A percentile compares a stretch with the other conserved stretches of the same genome.
Conservation (phyloP, 1,284 basidiomycete genomes). For the Pseudozyma hubeiensis region DNA sequence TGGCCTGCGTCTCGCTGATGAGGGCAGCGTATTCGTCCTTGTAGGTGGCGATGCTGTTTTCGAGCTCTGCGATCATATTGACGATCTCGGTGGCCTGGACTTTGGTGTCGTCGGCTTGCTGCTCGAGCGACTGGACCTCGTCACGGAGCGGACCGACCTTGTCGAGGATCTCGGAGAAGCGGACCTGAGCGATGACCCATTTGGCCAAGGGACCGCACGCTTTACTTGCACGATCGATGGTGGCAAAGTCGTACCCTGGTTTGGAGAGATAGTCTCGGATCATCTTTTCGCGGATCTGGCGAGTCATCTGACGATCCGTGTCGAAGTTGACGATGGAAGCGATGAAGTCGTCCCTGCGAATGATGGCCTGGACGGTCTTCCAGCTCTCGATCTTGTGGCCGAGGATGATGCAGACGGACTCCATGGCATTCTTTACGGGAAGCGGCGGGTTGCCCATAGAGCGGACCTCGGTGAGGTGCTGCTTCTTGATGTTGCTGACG, state of each 20-base stretch:
- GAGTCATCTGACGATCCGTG: conserved; percentile 90
- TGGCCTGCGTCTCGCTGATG: conserved; percentile 96
- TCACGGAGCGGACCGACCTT: conserved; percentile 95
- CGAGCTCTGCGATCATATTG: conserved; percentile 90
- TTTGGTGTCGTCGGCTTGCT: conserved; percentile 91
- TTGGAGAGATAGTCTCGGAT: conserved; percentile 91
- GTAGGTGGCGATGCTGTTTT: conserved; percentile 90
- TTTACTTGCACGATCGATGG: conserved; percentile 92
- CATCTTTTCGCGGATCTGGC: conserved; percentile 88
- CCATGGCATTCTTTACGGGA: conserved; percentile 97
- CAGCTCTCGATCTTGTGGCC: conserved; percentile 97
- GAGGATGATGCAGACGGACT: conserved; percentile 96
- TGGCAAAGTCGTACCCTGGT: conserved; percentile 94
- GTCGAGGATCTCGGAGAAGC: conserved; percentile 97
- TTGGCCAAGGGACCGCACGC: conserved; percentile 98
- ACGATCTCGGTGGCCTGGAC: conserved; percentile 89
- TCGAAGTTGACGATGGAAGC: conserved; percentile 96
- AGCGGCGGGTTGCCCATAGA: conserved; percentile 99
- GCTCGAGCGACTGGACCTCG: conserved; percentile 92
- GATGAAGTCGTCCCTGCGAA: conserved; percentile 98
- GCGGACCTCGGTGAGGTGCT: conserved; percentile 96
- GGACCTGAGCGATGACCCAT: conserved; percentile 97
- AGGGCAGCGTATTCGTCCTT: conserved; percentile 97
- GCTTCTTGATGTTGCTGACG: conserved; percentile 96
- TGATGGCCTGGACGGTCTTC: conserved; percentile 95